phyloP scores from a whole-genome alignment of 2,329 filamentous ascomycete genomes.

The Neofusicoccum parvum region DNA sequence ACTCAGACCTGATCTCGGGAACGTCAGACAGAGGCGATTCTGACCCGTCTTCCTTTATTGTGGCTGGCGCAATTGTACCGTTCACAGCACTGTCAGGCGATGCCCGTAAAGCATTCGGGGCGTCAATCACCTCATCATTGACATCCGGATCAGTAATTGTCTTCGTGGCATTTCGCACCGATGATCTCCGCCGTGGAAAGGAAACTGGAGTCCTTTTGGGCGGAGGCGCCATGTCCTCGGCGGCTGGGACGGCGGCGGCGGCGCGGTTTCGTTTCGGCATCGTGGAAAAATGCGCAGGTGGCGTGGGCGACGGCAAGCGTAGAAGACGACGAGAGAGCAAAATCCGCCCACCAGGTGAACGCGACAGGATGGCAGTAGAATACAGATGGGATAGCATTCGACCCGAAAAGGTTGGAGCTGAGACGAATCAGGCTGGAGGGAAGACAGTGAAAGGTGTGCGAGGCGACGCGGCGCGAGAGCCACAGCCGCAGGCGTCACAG shows the following conservation, averaged over 20 bases:
- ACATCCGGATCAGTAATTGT: conserved; percentile 32
- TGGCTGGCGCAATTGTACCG: conserved; percentile 30
- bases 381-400: neutral
- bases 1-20: neutral
- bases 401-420: neutral
- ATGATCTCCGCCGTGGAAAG: neutral
- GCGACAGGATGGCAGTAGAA: neutral
- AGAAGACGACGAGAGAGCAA: neutral
- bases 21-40: conserved; percentile 39
- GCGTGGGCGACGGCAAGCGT: neutral
- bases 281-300: neutral
- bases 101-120: conserved; percentile 43
- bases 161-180: neutral
- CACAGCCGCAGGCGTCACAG: conserved; percentile 1
- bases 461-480: neutral
- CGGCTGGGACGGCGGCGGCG: neutral
- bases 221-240: conserved; percentile 8
- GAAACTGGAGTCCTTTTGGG: neutral
- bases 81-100: conserved; percentile 46
- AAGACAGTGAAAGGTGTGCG: neutral
- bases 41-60: conserved; percentile 24
- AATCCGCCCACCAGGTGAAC: neutral
- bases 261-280: conserved; percentile 18
- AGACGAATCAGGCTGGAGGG: neutral
- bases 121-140: conserved; percentile 47